Conservation (phyloP, 2,329 filamentous ascomycete species). For the Phoma sp. region DNA sequence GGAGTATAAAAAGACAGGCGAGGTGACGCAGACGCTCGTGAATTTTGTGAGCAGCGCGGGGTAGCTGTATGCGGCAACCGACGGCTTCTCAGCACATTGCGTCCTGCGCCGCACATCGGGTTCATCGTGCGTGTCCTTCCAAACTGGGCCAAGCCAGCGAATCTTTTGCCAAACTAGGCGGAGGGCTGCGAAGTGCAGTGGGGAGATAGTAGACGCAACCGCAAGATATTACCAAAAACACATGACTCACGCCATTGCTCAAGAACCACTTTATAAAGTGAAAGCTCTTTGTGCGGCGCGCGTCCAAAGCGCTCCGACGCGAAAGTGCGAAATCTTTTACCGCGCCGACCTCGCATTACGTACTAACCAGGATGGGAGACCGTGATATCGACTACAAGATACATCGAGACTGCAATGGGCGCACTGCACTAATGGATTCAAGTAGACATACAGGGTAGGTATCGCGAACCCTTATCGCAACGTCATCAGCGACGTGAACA, state of each 20-base stretch:
- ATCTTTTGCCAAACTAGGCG: conserved; percentile 36
- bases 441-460: too few species aligned
- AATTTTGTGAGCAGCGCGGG: conserved; percentile 36
- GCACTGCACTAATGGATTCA: too few species aligned
- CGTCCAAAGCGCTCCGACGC: conserved; percentile 26
- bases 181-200: conserved; percentile 22
- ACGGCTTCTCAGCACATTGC: conserved; percentile 28
- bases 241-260: conserved; percentile 10
- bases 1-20: conserved; percentile 28
- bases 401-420: not conserved
- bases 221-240: conserved; percentile 15
- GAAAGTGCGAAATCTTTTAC: conserved; percentile 31
- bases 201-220: not conserved
- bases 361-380: conserved; percentile 19
- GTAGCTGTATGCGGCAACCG: conserved; percentile 26
- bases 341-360: conserved; percentile 27
- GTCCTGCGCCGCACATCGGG: conserved; percentile 37
- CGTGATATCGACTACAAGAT: conserved; percentile 7
- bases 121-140: conserved; percentile 29
- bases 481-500: too few species aligned
- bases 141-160: conserved; percentile 26
- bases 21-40: conserved; percentile 11
- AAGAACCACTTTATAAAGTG: not conserved
- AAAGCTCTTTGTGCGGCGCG: conserved; percentile 15
- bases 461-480: too few species aligned